Evolutionary conservation across 495 filamentous ascomycete species (phyloP).

Genomic region (Podospora appendiculata): DNA sequence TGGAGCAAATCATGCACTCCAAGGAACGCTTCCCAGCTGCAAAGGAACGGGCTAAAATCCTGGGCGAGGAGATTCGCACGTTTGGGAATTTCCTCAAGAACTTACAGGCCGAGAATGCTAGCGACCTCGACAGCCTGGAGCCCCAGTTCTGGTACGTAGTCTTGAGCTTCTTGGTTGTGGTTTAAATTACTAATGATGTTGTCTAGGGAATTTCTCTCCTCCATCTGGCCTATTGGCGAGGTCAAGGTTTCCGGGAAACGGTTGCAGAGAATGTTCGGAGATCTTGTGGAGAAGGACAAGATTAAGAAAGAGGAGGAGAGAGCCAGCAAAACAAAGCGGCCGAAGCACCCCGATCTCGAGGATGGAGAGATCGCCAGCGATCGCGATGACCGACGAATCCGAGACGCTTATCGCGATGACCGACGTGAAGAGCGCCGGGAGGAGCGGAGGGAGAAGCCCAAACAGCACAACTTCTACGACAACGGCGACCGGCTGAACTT

Average conservation of each 20-base stretch:
- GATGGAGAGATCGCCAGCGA: conserved; percentile 29
- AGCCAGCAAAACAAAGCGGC: conserved; percentile 6
- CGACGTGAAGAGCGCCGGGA: conserved; percentile 22
- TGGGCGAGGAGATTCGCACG: conserved; percentile 36
- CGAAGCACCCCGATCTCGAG: conserved; percentile 20
- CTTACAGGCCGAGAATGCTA: conserved; percentile 24
- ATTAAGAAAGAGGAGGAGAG: conserved; percentile 15
- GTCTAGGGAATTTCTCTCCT: conserved; percentile 28
- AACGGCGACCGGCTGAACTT: conserved; percentile 28
- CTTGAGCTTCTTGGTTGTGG: not conserved
- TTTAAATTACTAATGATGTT: conserved; percentile 8
- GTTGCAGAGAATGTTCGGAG: conserved; percentile 40
- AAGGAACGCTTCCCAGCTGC: conserved; percentile 34
- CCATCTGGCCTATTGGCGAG: conserved; percentile 33
- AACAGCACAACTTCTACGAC: conserved; percentile 24
- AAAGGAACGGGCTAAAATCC: conserved; percentile 37
- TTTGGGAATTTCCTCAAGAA: conserved; percentile 38
- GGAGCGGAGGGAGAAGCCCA: conserved; percentile 24
- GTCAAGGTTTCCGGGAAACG: conserved; percentile 29
- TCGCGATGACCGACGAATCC: conserved; percentile 18
- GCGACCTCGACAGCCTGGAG: conserved; percentile 33
- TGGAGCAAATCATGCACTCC: conserved; percentile 34
- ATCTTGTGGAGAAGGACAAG: conserved; percentile 26
- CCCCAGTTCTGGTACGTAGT: conserved; percentile 38
- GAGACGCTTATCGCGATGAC: conserved; percentile 22